These are phyloP conservation scores for Fraxinus xanthoxyloides DNA, from an alignment of 305 asterid genomes.

Conservation along the genomic window DNA sequence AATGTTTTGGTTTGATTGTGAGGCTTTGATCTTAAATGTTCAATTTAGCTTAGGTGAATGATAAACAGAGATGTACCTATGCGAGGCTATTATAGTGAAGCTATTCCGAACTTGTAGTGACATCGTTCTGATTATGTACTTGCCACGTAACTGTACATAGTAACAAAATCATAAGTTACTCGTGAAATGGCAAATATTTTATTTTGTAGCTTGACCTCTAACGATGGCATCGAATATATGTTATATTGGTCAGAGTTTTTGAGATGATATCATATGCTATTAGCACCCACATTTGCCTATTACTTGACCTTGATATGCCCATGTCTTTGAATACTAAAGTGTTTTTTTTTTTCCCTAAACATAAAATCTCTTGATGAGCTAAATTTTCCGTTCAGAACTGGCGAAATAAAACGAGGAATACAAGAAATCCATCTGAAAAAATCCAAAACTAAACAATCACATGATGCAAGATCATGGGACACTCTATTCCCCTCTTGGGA, in stretches of 20 bases:
- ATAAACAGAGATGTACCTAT: neutral
- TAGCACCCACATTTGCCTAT: neutral
- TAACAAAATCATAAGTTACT: slow-evolving; percentile 3
- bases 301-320: neutral
- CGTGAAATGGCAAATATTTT: neutral
- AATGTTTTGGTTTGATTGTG: neutral
- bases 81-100: neutral
- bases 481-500: neutral
- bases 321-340: neutral
- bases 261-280: neutral
- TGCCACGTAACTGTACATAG: neutral
- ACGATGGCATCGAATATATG: neutral
- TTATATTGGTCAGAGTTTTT: neutral
- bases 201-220: neutral
- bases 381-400: neutral
- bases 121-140: neutral
- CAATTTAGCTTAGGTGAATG: neutral
- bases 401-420: neutral
- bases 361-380: neutral
- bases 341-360: neutral
- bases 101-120: neutral
- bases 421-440: neutral
- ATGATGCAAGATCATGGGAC: neutral
- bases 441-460: neutral
- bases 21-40: neutral